A percentile compares a stretch with the other conserved stretches of the same genome.
phyloP scores from a whole-genome alignment of 768 basidiomycete genomes.

The Leccinum disarticulatum region DNA sequence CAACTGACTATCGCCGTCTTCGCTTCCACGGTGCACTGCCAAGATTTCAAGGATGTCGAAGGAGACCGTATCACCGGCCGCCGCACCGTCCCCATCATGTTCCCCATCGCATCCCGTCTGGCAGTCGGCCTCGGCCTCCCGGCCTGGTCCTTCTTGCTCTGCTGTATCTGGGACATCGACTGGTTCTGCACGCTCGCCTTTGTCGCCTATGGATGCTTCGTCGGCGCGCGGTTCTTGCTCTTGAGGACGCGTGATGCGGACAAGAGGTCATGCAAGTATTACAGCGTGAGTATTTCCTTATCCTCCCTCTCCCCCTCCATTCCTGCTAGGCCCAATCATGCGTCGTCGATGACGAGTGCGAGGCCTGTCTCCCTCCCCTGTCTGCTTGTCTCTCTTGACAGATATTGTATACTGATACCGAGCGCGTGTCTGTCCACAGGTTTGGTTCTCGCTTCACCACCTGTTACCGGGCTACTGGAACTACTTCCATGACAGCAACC shows the following conservation, averaged over 20 bases:
- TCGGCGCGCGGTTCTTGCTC: slow-evolving; percentile 36
- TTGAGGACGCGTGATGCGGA: slow-evolving; percentile 31
- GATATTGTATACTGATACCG: slow-evolving; percentile 1
- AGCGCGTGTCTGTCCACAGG: slow-evolving; percentile 7
- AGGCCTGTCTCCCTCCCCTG: not conserved
- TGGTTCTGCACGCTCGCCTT: slow-evolving; percentile 26
- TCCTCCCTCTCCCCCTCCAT: not conserved
- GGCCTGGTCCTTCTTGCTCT: slow-evolving; percentile 38
- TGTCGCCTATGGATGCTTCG: slow-evolving; percentile 32
- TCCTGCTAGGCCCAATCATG: slow-evolving; percentile 3
- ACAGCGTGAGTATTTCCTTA: slow-evolving; percentile 31
- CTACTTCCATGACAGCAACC: slow-evolving; percentile 24
- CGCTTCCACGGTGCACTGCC: slow-evolving; percentile 47
- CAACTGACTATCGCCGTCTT: slow-evolving; percentile 40
- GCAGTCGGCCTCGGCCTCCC: slow-evolving; percentile 36
- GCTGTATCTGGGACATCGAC: slow-evolving; percentile 37
- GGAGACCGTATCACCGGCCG: slow-evolving; percentile 43
- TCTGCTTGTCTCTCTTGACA: not conserved
- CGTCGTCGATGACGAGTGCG: not conserved
- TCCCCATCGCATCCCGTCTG: slow-evolving; percentile 38
- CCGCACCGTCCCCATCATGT: slow-evolving; percentile 44
- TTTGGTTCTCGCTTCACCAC: slow-evolving; percentile 38
- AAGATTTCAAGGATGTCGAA: slow-evolving; percentile 48
- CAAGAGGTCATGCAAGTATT: slow-evolving; percentile 37
- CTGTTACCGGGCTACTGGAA: slow-evolving; percentile 39